Percentiles rank a stretch among this genome's conserved stretches.
Evolutionary conservation across 306 rosid genomes (phyloP).

Genomic region (Corylus avellana): DNA sequence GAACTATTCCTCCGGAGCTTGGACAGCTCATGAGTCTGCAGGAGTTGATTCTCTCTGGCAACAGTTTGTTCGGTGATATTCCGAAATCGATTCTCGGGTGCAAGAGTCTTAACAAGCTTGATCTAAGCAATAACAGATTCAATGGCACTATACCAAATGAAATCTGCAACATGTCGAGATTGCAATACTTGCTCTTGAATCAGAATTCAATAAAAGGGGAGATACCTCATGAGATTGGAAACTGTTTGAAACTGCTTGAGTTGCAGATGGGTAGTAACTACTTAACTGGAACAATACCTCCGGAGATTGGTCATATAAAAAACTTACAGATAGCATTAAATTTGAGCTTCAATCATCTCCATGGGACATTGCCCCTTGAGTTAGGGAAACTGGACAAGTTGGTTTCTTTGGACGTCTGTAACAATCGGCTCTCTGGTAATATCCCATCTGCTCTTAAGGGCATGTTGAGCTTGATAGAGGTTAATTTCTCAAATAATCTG

Average conservation of each 20-base stretch:
- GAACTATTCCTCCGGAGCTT: slow-evolving; percentile 70
- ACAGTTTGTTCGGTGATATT: slow-evolving; percentile 76
- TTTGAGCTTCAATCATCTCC: slow-evolving; percentile 90
- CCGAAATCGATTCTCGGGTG: slow-evolving; percentile 75
- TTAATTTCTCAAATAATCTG: slow-evolving; percentile 87
- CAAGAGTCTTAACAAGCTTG: slow-evolving; percentile 92
- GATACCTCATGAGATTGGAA: slow-evolving; percentile 91
- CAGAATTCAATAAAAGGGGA: slow-evolving; percentile 90
- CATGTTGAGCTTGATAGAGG: slow-evolving; percentile 97
- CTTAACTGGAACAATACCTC: slow-evolving; percentile 72
- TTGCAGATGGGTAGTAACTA: slow-evolving; percentile 84
- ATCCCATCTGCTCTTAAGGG: slow-evolving; percentile 87
- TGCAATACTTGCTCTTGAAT: slow-evolving; percentile 88
- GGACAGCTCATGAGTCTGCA: slow-evolving; percentile 88
- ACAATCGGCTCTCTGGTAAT: slow-evolving; percentile 73
- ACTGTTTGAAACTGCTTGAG: slow-evolving; percentile 79
- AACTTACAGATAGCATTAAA: slow-evolving; percentile 95
- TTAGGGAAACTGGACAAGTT: slow-evolving; percentile 94
- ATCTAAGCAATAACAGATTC: slow-evolving; percentile 84
- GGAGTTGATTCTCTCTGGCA: slow-evolving; percentile 89
- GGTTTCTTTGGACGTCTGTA: slow-evolving; percentile 89
- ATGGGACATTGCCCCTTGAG: slow-evolving; percentile 74
- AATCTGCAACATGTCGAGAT: slow-evolving; percentile 77
- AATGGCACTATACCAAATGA: slow-evolving; percentile 86
- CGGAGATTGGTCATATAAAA: slow-evolving; percentile 89